These are phyloP conservation scores for Cyamopsis tetragonoloba DNA, from an alignment of 306 rosid genomes.

Conservation along the genomic window DNA sequence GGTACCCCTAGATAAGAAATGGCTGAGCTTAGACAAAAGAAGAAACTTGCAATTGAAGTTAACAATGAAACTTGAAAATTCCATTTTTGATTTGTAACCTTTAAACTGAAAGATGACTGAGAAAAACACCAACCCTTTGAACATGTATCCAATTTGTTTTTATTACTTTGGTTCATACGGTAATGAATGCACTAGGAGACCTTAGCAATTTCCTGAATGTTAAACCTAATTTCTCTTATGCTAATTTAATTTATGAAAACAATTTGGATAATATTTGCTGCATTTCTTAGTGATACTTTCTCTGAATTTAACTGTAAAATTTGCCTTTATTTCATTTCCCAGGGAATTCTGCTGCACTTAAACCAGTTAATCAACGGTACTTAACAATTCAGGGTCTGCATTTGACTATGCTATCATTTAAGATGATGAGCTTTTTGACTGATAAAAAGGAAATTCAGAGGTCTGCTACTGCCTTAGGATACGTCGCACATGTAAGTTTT, in stretches of 20 bases:
- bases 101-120: neutral
- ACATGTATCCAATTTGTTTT: neutral
- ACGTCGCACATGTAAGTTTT: constrained; percentile 78
- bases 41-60: constrained; percentile 17
- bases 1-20: neutral
- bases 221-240: neutral
- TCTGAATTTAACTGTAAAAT: constrained; percentile 12
- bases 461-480: constrained; percentile 93
- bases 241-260: neutral
- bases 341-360: constrained; percentile 64
- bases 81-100: neutral
- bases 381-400: constrained; percentile 85
- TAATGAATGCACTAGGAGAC: constrained; percentile 1
- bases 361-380: constrained; percentile 64
- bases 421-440: constrained; percentile 76
- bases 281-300: constrained; percentile 4
- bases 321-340: constrained; percentile 23
- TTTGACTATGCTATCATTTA: constrained; percentile 76
- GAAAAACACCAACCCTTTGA: neutral
- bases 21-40: constrained; percentile 6
- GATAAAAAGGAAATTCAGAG: constrained; percentile 90
- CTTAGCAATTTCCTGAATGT: neutral
- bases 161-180: neutral
- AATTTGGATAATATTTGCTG: constrained; percentile 15
- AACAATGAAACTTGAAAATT: constrained; percentile 12